Evolutionary conservation across 176 grass and related monocot genomes (phyloP).

Genomic region (Elymus sibiricus): DNA sequence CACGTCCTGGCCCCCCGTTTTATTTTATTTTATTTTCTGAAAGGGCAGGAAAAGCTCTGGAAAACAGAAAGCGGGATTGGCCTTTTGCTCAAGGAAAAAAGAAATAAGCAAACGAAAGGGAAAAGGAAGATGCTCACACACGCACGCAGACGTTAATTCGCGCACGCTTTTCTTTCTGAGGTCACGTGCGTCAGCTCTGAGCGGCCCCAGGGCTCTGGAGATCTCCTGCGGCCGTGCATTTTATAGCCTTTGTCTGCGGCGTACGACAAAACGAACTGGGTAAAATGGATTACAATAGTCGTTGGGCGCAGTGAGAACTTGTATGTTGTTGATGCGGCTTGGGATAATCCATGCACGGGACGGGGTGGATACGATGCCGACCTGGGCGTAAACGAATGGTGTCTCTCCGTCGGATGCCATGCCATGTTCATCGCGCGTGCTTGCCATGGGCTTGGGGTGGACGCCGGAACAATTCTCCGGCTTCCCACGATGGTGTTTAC

Average conservation of each 20-base stretch:
- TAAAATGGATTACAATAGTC: neutral
- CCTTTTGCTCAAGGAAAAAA: neutral
- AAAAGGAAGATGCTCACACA: neutral
- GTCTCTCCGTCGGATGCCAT: no score
- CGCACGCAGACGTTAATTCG: neutral
- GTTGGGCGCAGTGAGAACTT: neutral
- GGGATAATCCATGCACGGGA: no score
- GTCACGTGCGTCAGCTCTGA: conserved; percentile 46
- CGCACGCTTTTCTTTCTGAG: neutral
- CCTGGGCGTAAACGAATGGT: no score
- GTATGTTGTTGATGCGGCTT: no score
- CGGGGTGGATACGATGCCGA: no score
- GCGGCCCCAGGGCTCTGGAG: neutral
- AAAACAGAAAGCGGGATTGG: neutral
- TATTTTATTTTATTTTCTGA: neutral
- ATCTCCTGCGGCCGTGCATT: conserved; percentile 2
- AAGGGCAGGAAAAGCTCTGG: neutral
- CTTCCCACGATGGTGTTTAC: no score
- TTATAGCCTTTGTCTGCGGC: neutral
- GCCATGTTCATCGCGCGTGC: no score
- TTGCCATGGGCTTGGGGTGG: no score
- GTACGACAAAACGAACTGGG: neutral
- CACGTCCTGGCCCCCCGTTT: neutral
- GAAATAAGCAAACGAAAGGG: no score
- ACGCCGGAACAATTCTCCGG: no score